phyloP scores from a whole-genome alignment of 768 basidiomycete genomes.

The Trametes coccinea region DNA sequence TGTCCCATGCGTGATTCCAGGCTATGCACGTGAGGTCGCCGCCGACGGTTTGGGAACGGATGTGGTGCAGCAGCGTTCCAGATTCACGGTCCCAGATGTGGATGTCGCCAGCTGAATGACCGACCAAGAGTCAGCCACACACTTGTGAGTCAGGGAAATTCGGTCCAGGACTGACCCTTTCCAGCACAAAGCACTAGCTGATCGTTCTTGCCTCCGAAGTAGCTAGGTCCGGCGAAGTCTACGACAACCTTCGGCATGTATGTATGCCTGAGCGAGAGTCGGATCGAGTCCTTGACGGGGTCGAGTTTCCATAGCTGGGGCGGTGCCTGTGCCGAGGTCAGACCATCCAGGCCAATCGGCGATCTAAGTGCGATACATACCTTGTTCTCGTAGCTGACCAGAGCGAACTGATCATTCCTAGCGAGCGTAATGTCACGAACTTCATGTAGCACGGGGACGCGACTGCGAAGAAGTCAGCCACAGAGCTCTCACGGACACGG shows the following conservation, averaged over 20 bases:
- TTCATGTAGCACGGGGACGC: slow-evolving; percentile 72
- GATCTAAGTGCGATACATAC: slow-evolving; percentile 33
- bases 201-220: slow-evolving; percentile 79
- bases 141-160: not conserved
- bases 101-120: slow-evolving; percentile 65
- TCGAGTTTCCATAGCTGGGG: slow-evolving; percentile 80
- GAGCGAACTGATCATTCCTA: slow-evolving; percentile 56
- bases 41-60: slow-evolving; percentile 57
- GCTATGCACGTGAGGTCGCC: slow-evolving; percentile 76
- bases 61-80: slow-evolving; percentile 66
- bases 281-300: slow-evolving; percentile 49
- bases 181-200: slow-evolving; percentile 78
- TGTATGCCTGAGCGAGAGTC: slow-evolving; percentile 57
- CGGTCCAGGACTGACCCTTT: slow-evolving; percentile 50
- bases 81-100: slow-evolving; percentile 88
- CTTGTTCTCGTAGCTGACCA: slow-evolving; percentile 76
- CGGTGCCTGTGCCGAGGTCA: slow-evolving; percentile 48
- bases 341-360: not conserved
- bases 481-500: not conserved
- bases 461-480: slow-evolving; percentile 39
- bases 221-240: slow-evolving; percentile 79
- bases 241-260: slow-evolving; percentile 69
- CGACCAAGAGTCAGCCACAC: not conserved
- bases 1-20: slow-evolving; percentile 71
- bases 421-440: slow-evolving; percentile 71